Evolutionary conservation across 2,329 filamentous ascomycete genomes (phyloP), one percentile per base, ranked within the genome.

Genomic region (Fusarium chuoi): DNA sequence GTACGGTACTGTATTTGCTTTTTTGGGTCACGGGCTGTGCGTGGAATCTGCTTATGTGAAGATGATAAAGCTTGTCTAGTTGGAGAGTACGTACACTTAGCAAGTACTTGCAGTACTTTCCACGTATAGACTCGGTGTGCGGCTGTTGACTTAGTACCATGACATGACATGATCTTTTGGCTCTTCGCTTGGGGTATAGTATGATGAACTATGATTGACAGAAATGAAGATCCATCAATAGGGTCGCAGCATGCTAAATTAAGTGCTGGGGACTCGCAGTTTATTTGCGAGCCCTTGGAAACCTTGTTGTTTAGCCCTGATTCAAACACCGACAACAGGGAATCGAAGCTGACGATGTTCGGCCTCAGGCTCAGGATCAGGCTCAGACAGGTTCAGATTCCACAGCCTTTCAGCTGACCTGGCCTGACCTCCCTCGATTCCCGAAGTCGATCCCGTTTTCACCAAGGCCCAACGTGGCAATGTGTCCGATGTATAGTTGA

Each of bases 361-460:
- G 57, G 62, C 33, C 49, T 52, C 48, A 35, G 48, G 30, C 48
- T 51, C 48, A 51, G 45, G 45, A 24, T 52, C 33, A 54, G 49
- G 33, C 49, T 38, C 49, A 54, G 49, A 24, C 49, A 54, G 35
- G 51, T 22, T 54, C 51, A 28, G 51, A 54, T 64, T 51, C 66
- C 59, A 57, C 57, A 49, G 55, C 56, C 61, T 46, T 73, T 67
- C 68, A 70, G 57, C 66, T 73, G 65, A 51, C 65, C 60, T 73
- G 28, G 24, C 48, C 56, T 55, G 54, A 54, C 51, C 35, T 54
- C 35, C 35, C 51, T 71, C 71, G 71, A 73, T 73, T 73, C 71
- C 71, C 71, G 71, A 73, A 74, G 71, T 71, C 62, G 71, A 73
- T 73, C 71, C 70, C 62, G 70, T 55, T 45, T 20, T 62, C 58